Conservation (phyloP, 2,329 filamentous ascomycete species). For the Fusarium vanettenii region DNA sequence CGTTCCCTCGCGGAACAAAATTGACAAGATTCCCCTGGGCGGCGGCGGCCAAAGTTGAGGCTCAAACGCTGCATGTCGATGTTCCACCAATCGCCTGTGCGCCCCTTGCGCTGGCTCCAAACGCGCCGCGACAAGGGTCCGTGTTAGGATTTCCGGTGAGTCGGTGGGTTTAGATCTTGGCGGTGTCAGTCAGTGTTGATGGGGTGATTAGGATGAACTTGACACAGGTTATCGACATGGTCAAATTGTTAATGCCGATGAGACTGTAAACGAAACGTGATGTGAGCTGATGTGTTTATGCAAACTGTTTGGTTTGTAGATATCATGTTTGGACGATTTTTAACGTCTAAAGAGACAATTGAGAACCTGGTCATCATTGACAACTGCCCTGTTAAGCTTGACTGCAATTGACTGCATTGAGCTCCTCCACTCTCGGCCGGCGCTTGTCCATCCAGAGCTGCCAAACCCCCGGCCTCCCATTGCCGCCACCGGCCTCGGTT, state of each 20-base stretch:
- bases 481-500: conserved; percentile 17
- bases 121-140: conserved; percentile 27
- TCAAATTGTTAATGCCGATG: neutral
- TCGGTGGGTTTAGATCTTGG: conserved; percentile 28
- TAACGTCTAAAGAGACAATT: neutral
- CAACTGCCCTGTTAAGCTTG: neutral
- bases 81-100: conserved; percentile 41
- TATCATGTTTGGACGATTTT: neutral
- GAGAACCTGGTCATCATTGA: neutral
- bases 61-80: conserved; percentile 40
- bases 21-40: neutral
- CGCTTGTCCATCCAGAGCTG: conserved; percentile 26
- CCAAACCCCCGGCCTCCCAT: neutral
- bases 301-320: neutral
- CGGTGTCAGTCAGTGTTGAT: neutral
- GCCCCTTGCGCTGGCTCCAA: conserved; percentile 45
- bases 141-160: conserved; percentile 46
- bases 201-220: neutral
- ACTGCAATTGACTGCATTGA: neutral
- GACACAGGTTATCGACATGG: neutral
- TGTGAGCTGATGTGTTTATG: conserved; percentile 12
- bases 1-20: neutral
- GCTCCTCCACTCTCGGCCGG: conserved; percentile 19
- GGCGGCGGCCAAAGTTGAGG: conserved; percentile 36
- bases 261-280: conserved; percentile 17